These are phyloP conservation scores for Kalmusia sp. DNA, from an alignment of 2,329 filamentous ascomycete species.

Conservation along the genomic window DNA sequence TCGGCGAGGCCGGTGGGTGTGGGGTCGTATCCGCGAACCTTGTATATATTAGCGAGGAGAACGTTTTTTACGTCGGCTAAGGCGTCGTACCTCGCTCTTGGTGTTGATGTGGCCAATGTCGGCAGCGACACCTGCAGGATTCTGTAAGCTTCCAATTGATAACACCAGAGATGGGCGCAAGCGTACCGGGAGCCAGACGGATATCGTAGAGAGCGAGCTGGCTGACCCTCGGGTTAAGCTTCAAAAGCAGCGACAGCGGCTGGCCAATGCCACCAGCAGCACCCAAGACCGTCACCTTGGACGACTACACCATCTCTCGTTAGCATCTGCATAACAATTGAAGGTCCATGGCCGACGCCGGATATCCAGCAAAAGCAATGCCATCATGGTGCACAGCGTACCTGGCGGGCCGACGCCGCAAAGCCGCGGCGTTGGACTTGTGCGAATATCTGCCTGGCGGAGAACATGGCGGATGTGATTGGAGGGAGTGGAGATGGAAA, in stretches of 20 bases:
- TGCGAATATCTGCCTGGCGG: conserved; percentile 61
- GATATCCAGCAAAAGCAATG: conserved; percentile 32
- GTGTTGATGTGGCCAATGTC: conserved; percentile 99
- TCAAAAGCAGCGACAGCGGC: conserved; percentile 94
- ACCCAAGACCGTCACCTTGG: conserved; percentile 97
- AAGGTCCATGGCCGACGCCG: conserved; percentile 10
- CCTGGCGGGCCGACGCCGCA: conserved; percentile 60
- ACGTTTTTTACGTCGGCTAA: conserved; percentile 9
- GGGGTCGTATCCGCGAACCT: conserved; percentile 87
- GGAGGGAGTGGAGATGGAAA: conserved; percentile 29
- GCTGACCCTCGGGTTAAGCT: conserved; percentile 95
- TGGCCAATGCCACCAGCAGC: conserved; percentile 98
- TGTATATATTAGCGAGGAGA: conserved; percentile 31
- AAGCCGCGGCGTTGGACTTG: conserved; percentile 60
- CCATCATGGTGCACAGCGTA: conserved; percentile 41
- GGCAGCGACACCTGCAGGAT: conserved; percentile 83
- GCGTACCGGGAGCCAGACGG: conserved; percentile 86
- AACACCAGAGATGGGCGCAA: neutral
- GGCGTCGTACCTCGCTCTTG: conserved; percentile 72
- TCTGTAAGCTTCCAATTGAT: conserved; percentile 24
- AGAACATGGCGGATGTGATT: conserved; percentile 67
- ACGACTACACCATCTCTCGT: conserved; percentile 67
- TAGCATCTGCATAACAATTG: conserved; percentile 30
- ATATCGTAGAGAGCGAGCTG: conserved; percentile 99
- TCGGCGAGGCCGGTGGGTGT: conserved; percentile 76